Conservation (phyloP, 2,329 filamentous ascomycete species). For the Talaromyces albobiverticillius region DNA sequence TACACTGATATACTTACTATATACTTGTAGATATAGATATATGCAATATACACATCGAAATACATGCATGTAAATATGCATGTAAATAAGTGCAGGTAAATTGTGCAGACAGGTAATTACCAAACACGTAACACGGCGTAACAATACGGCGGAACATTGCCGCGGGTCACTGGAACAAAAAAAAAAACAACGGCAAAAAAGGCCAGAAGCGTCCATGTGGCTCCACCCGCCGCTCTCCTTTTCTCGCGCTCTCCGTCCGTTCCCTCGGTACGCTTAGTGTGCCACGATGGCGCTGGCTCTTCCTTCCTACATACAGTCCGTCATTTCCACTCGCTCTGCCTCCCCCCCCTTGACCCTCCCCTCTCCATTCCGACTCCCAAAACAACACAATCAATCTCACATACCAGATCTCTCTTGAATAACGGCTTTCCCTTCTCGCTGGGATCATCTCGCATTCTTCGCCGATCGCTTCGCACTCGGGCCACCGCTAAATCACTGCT, state of each 20-base stretch:
- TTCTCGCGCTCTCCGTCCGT: constrained; percentile 10
- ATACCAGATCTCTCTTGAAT: constrained; percentile 16
- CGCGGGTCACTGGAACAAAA: not conserved
- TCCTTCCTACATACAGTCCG: not conserved
- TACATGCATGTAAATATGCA: not conserved
- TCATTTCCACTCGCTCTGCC: no score
- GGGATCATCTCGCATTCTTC: constrained; percentile 17
- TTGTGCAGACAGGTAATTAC: not conserved
- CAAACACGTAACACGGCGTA: not conserved
- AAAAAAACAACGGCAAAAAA: not conserved
- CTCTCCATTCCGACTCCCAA: not conserved
- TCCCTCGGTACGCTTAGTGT: constrained; percentile 15
- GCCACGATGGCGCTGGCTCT: no score
- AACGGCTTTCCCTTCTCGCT: constrained; percentile 14
- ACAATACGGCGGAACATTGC: no score
- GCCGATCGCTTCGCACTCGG: constrained; percentile 21
- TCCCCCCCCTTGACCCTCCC: not conserved
- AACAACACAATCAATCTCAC: no score
- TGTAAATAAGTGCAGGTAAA: not conserved
- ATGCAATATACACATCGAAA: not conserved
- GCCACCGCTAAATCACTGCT: constrained; percentile 18
- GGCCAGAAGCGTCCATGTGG: constrained; percentile 14
- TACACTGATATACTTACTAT: no score
- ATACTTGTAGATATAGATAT: not conserved
- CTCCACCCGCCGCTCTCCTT: constrained; percentile 9